Conservation (phyloP, 2,329 filamentous ascomycete genomes). For the Rhynchosporium agropyri region DNA sequence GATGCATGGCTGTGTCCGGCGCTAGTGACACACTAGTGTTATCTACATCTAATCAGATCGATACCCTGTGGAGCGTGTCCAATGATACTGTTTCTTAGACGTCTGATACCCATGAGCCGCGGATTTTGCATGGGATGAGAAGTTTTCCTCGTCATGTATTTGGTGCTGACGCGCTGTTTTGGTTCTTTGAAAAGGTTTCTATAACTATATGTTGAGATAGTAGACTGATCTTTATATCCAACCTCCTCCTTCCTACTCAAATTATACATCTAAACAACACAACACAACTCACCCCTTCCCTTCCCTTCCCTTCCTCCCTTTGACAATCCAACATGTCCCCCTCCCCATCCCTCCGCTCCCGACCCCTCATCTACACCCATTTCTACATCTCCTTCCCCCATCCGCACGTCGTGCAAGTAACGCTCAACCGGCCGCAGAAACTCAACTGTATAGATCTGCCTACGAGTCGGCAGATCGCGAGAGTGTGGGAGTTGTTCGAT, state of each 20-base stretch:
- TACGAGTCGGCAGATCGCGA: slow-evolving; percentile 43
- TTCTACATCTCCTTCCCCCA: slow-evolving; percentile 51
- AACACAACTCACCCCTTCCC: background rate
- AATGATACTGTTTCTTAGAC: background rate
- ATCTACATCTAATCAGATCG: slow-evolving; percentile 16
- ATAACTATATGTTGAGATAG: background rate
- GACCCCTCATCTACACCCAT: slow-evolving; percentile 24
- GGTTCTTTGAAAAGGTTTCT: no score
- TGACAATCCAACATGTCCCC: background rate
- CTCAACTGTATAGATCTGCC: slow-evolving; percentile 57
- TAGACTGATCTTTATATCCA: background rate
- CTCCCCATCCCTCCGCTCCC: slow-evolving; percentile 2
- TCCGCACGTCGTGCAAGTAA: slow-evolving; percentile 59
- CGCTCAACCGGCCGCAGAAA: slow-evolving; percentile 58
- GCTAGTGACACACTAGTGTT: background rate
- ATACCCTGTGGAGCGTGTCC: background rate
- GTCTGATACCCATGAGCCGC: background rate
- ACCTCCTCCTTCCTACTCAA: background rate
- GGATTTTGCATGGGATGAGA: no score
- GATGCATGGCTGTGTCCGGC: background rate
- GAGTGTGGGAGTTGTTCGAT: slow-evolving; percentile 17
- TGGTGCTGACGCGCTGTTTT: no score
- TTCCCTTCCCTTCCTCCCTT: background rate
- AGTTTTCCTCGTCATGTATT: no score
- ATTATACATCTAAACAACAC: background rate